These are phyloP conservation scores for Moniliophthora roreri DNA, from an alignment of 1,284 basidiomycete species.

Conservation along the genomic window DNA sequence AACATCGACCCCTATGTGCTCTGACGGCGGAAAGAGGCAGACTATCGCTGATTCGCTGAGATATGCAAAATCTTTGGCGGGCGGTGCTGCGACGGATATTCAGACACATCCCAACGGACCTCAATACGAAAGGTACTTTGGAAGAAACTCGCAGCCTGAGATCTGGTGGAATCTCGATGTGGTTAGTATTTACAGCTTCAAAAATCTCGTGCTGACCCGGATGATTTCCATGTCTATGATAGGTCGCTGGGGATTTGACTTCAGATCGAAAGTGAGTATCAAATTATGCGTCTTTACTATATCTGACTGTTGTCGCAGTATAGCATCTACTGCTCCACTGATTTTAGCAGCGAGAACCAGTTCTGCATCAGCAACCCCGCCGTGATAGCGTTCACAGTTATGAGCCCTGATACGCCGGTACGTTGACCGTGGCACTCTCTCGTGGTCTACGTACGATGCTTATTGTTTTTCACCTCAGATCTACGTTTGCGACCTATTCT, in stretches of 20 bases:
- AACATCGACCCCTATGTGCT: slow-evolving; percentile 14
- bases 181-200: neutral
- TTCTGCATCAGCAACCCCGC: slow-evolving; percentile 7
- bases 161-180: slow-evolving; percentile 17
- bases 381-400: slow-evolving; percentile 13
- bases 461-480: slow-evolving; percentile 1
- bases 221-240: too few relatives aligned
- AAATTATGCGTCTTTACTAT: neutral
- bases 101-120: slow-evolving; percentile 11
- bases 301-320: neutral
- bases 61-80: slow-evolving; percentile 15
- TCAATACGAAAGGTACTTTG: slow-evolving; percentile 16
- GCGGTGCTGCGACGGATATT: slow-evolving; percentile 16
- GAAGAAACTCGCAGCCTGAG: slow-evolving; percentile 14
- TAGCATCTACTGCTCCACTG: slow-evolving; percentile 10
- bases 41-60: slow-evolving; percentile 12
- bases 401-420: too few relatives aligned
- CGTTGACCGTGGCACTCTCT: neutral
- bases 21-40: slow-evolving; percentile 8
- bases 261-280: neutral
- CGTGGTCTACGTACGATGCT: too few relatives aligned
- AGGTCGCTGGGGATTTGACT: slow-evolving; percentile 15
- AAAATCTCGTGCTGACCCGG: too few relatives aligned
- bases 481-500: slow-evolving; percentile 17
- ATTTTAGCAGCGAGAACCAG: slow-evolving; percentile 6